phyloP scores from a whole-genome alignment of 2,329 filamentous ascomycete genomes.

The Fusarium praegraminearum region DNA sequence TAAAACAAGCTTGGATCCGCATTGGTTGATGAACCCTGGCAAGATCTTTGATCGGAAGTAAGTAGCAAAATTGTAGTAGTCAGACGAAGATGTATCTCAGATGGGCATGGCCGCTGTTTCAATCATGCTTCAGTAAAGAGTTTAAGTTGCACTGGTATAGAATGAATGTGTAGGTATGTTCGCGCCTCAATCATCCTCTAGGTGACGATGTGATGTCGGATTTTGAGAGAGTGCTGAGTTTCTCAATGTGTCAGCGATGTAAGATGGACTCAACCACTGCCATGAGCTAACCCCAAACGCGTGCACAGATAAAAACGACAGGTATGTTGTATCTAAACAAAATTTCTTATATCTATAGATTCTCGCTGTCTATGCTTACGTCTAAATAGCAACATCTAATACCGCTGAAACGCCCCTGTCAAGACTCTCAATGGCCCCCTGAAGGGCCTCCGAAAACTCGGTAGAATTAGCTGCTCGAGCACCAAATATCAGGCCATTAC shows the following conservation, averaged over 20 bases:
- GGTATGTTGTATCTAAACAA: fast-evolving
- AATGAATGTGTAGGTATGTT: background rate
- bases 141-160: fast-evolving
- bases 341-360: background rate
- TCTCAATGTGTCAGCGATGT: background rate
- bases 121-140: background rate
- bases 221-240: background rate
- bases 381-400: constrained; percentile 9
- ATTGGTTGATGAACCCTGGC: constrained; percentile 91
- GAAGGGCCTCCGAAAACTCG: background rate
- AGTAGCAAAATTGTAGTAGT: too few species aligned
- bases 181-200: background rate
- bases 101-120: background rate
- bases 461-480: background rate
- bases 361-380: background rate
- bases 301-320: too few species aligned
- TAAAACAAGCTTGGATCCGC: constrained; percentile 82
- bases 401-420: constrained; percentile 14
- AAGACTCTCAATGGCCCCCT: background rate
- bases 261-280: background rate
- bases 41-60: constrained; percentile 69
- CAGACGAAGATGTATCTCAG: too few species aligned
- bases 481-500: constrained; percentile 8
- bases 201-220: background rate
- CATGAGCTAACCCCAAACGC: too few species aligned